Evolutionary conservation across 2,329 filamentous ascomycete genomes (phyloP), one percentile per base, ranked within the genome.

Genomic region (Trichophyton mentagrophytes): DNA sequence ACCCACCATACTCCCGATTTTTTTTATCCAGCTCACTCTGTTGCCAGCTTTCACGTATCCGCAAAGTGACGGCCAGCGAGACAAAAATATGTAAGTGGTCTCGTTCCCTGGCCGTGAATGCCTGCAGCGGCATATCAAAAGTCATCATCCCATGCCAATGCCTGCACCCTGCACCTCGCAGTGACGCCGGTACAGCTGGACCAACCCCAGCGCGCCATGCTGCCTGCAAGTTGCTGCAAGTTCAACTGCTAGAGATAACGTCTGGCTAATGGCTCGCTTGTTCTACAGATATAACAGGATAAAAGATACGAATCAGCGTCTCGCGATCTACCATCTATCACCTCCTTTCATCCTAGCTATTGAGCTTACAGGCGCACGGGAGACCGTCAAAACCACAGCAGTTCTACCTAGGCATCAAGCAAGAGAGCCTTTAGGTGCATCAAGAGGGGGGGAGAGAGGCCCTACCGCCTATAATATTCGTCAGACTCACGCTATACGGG

Each of bases 191-290:
- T 11, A 51, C 30, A 27, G 2, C 46, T 51, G 46, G 40, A 51
- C 46, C 46, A 51, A 51, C 46, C 46, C 46, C 46, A 55, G 51
- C 30, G 13, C 27, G 27, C 51, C 25, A 55, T 55, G 30, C 51
- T 55, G 51, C 51, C 51, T 55, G 51, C 51, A 55, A 36, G 27
- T 55, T 55, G 51, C 51, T 36, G 51, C 51, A n/a, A 36, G 51
- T 20, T 51, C 15, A 36, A 17, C 27, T 30, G 27, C 20, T 30
- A 33, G 46, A 51, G 51, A 38, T 2, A 38, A 17, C 27, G 1
- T 36, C n/a, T 33, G 51, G 51, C 51, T 55, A 55, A 55, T 36
- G 25, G 27, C 20, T 55, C 51, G 51, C 51, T 55, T 55, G 6
- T 11, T 44, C n/a, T 36, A 36, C n/a, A 33, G 27, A 30, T 11